These are phyloP conservation scores for Debaryomyces psychrophilus DNA, from an alignment of 1,139 yeast genomes.

Conservation along the genomic window DNA sequence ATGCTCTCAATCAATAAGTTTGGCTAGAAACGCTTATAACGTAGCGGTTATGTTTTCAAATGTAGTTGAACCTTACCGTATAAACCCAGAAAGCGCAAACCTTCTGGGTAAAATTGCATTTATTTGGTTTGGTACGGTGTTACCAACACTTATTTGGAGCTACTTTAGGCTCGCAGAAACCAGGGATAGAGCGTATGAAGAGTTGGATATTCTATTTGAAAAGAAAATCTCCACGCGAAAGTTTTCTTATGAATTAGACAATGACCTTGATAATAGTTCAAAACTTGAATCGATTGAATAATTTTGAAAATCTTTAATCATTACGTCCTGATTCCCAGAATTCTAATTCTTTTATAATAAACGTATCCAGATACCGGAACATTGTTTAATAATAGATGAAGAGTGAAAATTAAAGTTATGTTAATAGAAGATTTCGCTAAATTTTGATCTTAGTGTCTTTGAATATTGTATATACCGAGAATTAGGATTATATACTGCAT, in stretches of 20 bases:
- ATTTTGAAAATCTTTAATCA: too few species aligned
- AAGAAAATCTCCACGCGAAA: neutral
- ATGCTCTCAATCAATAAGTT: constrained; percentile 57
- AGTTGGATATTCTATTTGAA: constrained; percentile 54
- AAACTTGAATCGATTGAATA: neutral
- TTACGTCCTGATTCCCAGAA: too few species aligned
- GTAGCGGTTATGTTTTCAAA: constrained; percentile 39
- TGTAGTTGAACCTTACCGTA: constrained; percentile 54
- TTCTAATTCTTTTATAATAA: too few species aligned
- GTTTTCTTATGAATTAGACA: neutral
- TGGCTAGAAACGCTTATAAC: constrained; percentile 51
- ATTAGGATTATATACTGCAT: too few species aligned
- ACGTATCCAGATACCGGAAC: too few species aligned
- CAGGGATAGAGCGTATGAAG: constrained; percentile 59
- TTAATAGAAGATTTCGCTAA: too few species aligned
- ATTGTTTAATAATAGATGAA: too few species aligned
- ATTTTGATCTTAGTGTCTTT: too few species aligned
- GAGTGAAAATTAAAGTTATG: too few species aligned
- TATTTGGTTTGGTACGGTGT: constrained; percentile 55
- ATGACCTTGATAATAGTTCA: constrained; percentile 14
- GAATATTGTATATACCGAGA: too few species aligned
- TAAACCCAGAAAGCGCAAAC: constrained; percentile 58
- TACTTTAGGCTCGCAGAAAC: constrained; percentile 64
- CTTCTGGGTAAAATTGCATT: constrained; percentile 64
- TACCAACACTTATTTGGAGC: constrained; percentile 44